A percentile compares a stretch with the other conserved stretches of the same genome.
Conservation (phyloP, 352 stramenopile genomes). For the Thraustochytrium sp. region DNA sequence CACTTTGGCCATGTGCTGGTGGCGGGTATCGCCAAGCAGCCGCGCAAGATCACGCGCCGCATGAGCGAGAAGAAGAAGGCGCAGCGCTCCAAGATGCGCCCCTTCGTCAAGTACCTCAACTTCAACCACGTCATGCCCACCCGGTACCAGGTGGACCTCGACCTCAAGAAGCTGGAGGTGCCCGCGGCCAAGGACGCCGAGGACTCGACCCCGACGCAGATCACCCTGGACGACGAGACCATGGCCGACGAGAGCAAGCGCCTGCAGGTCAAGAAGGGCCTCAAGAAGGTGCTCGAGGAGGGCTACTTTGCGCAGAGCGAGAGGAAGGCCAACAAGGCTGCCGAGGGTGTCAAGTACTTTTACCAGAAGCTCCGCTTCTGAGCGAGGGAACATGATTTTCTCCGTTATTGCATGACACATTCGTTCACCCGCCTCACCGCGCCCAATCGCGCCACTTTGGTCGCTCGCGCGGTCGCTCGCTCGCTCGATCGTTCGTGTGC, state of each 20-base stretch:
- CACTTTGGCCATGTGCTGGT: conserved; percentile 96
- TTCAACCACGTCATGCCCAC: conserved; percentile 99
- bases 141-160: conserved; percentile 96
- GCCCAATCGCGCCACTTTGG: too few species aligned
- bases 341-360: conserved; percentile 90
- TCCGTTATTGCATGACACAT: conserved; percentile 1
- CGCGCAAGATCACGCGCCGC: conserved; percentile 91
- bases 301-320: conserved; percentile 89
- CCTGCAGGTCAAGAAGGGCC: conserved; percentile 90
- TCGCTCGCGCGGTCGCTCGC: too few species aligned
- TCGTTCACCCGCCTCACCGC: background rate
- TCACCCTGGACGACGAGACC: conserved; percentile 69
- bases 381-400: conserved; percentile 15
- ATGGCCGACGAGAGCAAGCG: conserved; percentile 69
- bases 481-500: too few species aligned
- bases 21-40: conserved; percentile 87
- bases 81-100: conserved; percentile 95
- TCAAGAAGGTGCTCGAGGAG: conserved; percentile 99
- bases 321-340: conserved; percentile 94
- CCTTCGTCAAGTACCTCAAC: conserved; percentile 99
- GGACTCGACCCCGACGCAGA: conserved; percentile 56
- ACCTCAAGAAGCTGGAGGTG: conserved; percentile 96
- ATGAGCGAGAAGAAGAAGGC: conserved; percentile 94
- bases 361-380: conserved; percentile 99
- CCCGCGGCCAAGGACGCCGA: conserved; percentile 60